Evolutionary conservation across 495 filamentous ascomycete genomes (phyloP), one percentile per base, ranked within the genome.

Genomic region (Penicillium psychrofluorescens): DNA sequence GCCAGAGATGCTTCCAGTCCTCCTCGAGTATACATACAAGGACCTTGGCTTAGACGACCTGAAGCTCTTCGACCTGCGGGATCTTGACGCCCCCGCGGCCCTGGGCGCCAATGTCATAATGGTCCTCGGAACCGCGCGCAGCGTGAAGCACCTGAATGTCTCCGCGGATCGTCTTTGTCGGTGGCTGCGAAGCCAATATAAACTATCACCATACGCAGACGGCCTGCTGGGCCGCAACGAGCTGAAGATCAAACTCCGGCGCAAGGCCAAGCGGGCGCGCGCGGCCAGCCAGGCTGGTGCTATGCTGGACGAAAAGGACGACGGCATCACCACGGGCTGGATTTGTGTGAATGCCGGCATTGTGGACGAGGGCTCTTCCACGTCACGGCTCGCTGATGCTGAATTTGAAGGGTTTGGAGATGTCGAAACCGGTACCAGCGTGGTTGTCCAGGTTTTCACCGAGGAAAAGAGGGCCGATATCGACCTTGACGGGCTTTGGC

Each of bases 371-470:
- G 56, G 61, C 5, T 55, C 58, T 38, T 64, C 49, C 50, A 61
- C 37, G 45, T 64, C 65, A 51, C 40, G 46, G 35, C 43, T 48
- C 22, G 60, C 52, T n/a, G 79, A 64, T 49, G 64, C 55, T 37
- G 53, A 45, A 11, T 82, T 76, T 59, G 83, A 76, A 41, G 90
- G 90, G 4, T 96, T 96, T 63, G 86, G 88, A n/a, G 68, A 74
- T 14, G 44, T 66, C 41, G 56, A 61, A 45, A 50, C 69, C 46
- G 72, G 75, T 13, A 77, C 76, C 5, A 84, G 79, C 40, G 72
- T 98, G 13, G 85, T 97, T 27, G 79, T 96, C 29, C 92, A 98
- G 65, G 80, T 97, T 59, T 79, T 97, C 59, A 95, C 88, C 1
- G 84, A 90, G 59, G 77, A 83, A 46, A 89, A 91, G 66, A 75